Percentiles rank a stretch among this genome's conserved stretches.
Evolutionary conservation across 2,329 filamentous ascomycete genomes (phyloP).

Genomic region (Aureobasidium musti): DNA sequence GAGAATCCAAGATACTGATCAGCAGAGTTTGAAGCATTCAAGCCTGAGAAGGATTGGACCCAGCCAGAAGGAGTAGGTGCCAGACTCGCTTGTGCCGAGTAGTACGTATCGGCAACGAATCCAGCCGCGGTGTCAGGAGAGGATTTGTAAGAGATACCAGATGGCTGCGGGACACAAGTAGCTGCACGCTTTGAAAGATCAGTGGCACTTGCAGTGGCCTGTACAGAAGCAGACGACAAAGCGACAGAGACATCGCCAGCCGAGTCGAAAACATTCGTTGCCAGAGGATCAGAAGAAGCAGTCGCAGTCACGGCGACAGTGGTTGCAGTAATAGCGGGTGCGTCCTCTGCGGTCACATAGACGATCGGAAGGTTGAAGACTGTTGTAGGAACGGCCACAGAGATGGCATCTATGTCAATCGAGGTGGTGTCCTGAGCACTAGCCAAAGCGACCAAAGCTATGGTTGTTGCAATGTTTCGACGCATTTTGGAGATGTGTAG

Average conservation of each 20-base stretch:
- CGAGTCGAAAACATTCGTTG: constrained; percentile 8
- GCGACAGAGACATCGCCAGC: not conserved
- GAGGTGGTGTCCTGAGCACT: constrained; percentile 5
- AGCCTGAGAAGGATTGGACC: constrained; percentile 27
- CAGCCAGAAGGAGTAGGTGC: constrained; percentile 24
- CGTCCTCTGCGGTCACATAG: not conserved
- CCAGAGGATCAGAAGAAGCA: not conserved
- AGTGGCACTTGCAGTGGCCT: not conserved
- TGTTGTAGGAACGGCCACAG: not conserved
- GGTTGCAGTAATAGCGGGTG: not conserved
- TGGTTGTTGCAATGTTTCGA: not conserved
- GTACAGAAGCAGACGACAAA: not conserved
- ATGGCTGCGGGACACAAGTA: constrained; percentile 9
- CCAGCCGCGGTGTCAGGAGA: constrained; percentile 22
- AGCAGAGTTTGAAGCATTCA: constrained; percentile 30
- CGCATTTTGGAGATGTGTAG: not conserved
- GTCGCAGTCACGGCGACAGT: not conserved
- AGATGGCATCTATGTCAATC: constrained; percentile 12
- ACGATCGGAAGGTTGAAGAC: not conserved
- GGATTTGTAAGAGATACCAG: constrained; percentile 31
- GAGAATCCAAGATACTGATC: constrained; percentile 31
- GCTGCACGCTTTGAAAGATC: not conserved
- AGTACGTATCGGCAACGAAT: not conserved
- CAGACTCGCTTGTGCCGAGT: no score
- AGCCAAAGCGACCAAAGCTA: not conserved